Percentiles rank a stretch among this genome's conserved stretches.
Conservation (phyloP, 2,329 filamentous ascomycete species). For the Aspergillus neotritici region DNA sequence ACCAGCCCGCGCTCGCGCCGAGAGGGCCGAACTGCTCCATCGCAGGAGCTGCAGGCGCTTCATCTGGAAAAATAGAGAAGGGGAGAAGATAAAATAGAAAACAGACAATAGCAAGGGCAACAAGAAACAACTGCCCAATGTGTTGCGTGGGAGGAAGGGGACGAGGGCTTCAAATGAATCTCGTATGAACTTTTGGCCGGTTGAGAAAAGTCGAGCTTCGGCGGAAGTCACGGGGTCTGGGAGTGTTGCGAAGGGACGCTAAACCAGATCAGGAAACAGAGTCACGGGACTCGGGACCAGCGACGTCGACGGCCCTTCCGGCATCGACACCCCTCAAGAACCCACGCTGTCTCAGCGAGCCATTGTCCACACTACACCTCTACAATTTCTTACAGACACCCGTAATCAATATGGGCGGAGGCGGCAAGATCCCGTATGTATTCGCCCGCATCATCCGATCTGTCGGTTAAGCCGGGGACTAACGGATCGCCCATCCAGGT, state of each 20-base stretch:
- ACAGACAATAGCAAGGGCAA: slow-evolving; percentile 4
- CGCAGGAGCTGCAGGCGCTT: slow-evolving; percentile 47
- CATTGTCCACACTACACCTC: slow-evolving; percentile 17
- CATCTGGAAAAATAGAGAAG: slow-evolving; percentile 33
- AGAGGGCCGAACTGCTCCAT: slow-evolving; percentile 49
- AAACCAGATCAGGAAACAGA: slow-evolving; percentile 19
- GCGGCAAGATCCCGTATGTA: slow-evolving; percentile 67
- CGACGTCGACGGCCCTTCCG: slow-evolving; percentile 28
- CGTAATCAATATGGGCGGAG: slow-evolving; percentile 59
- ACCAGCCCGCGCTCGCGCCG: slow-evolving; percentile 42
- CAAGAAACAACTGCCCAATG: slow-evolving; percentile 16
- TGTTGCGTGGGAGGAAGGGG: slow-evolving; percentile 11
- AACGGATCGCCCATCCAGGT: slow-evolving; percentile 50
- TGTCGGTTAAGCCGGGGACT: slow-evolving; percentile 12
- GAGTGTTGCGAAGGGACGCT: slow-evolving; percentile 30
- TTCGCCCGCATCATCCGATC: slow-evolving; percentile 35
- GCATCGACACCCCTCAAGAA: slow-evolving; percentile 24
- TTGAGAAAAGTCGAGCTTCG: slow-evolving; percentile 35
- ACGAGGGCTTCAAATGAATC: slow-evolving; percentile 7
- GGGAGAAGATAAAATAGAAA: slow-evolving; percentile 11
- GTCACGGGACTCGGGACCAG: slow-evolving; percentile 25
- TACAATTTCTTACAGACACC: slow-evolving; percentile 20
- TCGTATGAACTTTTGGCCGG: slow-evolving; percentile 19
- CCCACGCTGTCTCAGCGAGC: slow-evolving; percentile 13
- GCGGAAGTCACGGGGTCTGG: slow-evolving; percentile 34